A percentile compares a stretch with the other conserved stretches of the same genome.
These are phyloP conservation scores for Volvox reticuliferus DNA, from an alignment of 139 green algal genomes.

Conservation along the genomic window DNA sequence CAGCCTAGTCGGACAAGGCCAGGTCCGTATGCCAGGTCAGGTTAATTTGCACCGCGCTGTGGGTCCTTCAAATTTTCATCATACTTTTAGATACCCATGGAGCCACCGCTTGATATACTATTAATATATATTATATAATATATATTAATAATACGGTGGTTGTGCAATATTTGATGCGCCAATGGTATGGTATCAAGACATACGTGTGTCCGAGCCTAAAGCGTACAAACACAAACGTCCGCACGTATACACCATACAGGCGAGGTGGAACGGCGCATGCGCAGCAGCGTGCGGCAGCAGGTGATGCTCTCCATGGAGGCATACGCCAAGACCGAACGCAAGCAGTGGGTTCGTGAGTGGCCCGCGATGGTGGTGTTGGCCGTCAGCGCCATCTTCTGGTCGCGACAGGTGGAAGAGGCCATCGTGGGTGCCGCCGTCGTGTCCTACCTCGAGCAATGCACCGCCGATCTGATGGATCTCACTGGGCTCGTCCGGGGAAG, in stretches of 20 bases:
- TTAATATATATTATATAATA: no score
- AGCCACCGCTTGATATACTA: no score
- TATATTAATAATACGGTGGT: no score
- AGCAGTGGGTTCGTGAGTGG: conserved; percentile 84
- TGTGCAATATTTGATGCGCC: no score
- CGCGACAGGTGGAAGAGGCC: conserved; percentile 71
- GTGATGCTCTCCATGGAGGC: conserved; percentile 51
- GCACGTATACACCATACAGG: conserved; percentile 8
- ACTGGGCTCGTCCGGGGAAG: conserved; percentile 82
- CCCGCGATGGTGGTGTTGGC: conserved; percentile 87
- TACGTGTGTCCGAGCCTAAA: no score
- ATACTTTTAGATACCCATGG: no score
- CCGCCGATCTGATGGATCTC: conserved; percentile 77
- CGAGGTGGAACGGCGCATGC: conserved; percentile 87
- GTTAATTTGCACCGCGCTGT: no score
- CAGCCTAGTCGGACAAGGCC: no score
- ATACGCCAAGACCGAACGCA: conserved; percentile 53
- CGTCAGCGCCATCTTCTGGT: conserved; percentile 79
- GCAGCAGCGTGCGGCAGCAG: conserved; percentile 69
- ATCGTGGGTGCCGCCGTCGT: conserved; percentile 56
- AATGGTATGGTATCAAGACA: no score
- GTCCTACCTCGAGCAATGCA: conserved; percentile 73
- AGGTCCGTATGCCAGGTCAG: no score
- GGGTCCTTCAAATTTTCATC: no score
- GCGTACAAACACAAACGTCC: not conserved